Percentiles rank a stretch among this genome's conserved stretches.
Evolutionary conservation across 768 basidiomycete genomes (phyloP).

Genomic region (Hypsizygus marmoreus): DNA sequence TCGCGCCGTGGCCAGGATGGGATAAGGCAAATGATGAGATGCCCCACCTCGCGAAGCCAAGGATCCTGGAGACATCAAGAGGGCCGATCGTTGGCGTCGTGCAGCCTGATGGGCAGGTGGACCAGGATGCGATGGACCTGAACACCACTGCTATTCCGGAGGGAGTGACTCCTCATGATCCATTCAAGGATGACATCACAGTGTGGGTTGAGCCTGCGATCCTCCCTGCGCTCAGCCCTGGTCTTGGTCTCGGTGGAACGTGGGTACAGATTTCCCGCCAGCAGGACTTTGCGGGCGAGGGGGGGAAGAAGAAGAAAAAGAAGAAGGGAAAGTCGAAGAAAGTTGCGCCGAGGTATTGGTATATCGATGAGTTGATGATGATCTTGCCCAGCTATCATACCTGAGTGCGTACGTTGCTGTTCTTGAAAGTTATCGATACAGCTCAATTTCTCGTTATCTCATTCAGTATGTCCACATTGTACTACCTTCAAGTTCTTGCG

Average conservation of each 20-base stretch:
- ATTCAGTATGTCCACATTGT: too few species aligned
- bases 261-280: conserved; percentile 67
- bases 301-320: conserved; percentile 38
- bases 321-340: conserved; percentile 37
- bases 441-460: background rate
- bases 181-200: conserved; percentile 57
- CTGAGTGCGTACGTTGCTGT: too few species aligned
- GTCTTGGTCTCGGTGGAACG: conserved; percentile 64
- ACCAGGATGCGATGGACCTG: conserved; percentile 21
- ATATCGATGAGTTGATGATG: conserved; percentile 41
- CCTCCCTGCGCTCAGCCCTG: conserved; percentile 43
- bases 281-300: conserved; percentile 21
- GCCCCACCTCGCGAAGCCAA: conserved; percentile 35
- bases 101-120: conserved; percentile 10
- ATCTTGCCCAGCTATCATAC: conserved; percentile 42
- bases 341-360: conserved; percentile 38
- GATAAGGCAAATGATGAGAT: conserved; percentile 33
- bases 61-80: conserved; percentile 35
- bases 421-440: too few species aligned
- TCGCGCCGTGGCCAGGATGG: conserved; percentile 46
- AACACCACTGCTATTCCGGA: conserved; percentile 5
- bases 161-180: conserved; percentile 44
- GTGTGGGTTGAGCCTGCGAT: conserved; percentile 53
- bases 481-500: too few species aligned
- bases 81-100: conserved; percentile 30